These are phyloP conservation scores for Mycoemilia scoparia DNA, from an alignment of 192 early-diverging fungal genomes.

Conservation along the genomic window DNA sequence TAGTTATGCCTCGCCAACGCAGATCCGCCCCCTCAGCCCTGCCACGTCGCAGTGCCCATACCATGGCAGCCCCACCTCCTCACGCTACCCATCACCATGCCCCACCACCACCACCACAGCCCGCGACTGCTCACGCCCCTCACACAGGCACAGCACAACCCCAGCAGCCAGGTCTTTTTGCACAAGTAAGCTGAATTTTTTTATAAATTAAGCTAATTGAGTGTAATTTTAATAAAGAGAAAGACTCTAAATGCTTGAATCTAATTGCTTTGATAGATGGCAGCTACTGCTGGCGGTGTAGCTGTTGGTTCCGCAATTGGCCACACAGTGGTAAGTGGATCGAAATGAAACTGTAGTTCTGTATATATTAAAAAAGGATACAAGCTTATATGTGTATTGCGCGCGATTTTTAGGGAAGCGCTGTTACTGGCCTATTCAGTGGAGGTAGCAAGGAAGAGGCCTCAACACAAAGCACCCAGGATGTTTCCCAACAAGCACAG, in stretches of 20 bases:
- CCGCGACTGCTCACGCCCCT: conserved; percentile 33
- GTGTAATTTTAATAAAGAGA: not conserved
- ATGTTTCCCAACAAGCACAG: conserved; percentile 21
- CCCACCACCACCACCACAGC: too few relatives aligned
- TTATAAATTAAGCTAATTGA: not conserved
- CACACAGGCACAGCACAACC: conserved; percentile 19
- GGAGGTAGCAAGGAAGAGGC: conserved; percentile 19
- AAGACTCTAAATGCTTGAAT: not conserved
- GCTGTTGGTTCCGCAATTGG: conserved; percentile 77
- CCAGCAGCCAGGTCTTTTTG: conserved; percentile 48
- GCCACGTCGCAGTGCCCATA: conserved; percentile 16
- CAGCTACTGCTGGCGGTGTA: conserved; percentile 82
- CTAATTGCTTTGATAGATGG: conserved; percentile 57
- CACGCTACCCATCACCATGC: conserved; percentile 27
- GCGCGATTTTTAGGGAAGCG: conserved; percentile 11
- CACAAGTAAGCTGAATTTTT: not conserved
- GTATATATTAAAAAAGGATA: too few relatives aligned
- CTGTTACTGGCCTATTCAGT: conserved; percentile 24
- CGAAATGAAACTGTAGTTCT: too few relatives aligned
- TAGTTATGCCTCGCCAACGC: too few relatives aligned
- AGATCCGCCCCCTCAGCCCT: conserved; percentile 4
- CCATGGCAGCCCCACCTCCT: conserved; percentile 27
- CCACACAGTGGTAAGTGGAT: conserved; percentile 36
- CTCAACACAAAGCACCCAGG: conserved; percentile 10
- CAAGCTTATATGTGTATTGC: not conserved